Evolutionary conservation across 768 basidiomycete genomes (phyloP), one percentile per base, ranked within the genome.

Genomic region (Inosperma sp.): DNA sequence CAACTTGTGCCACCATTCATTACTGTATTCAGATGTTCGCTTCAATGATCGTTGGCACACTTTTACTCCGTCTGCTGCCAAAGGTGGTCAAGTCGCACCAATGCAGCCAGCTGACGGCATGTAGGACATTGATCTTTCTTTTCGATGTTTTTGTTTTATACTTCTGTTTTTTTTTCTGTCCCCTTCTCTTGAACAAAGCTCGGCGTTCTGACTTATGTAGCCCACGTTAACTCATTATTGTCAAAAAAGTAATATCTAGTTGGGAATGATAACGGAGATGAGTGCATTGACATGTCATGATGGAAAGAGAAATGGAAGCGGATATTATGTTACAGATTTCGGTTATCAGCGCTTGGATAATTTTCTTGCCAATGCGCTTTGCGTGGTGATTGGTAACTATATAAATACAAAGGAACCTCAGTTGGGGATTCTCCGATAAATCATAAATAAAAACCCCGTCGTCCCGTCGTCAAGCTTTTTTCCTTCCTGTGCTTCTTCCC

Each of bases 21-120:
- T 46, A 9, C 36, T n/a, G 6, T 27, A 55, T 30, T 0, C 57
- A 86, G 93, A 94, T 61, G 93, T 96, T 29, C 84, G 89, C 56
- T 95, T 92, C 80, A 96, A 95, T 65, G 90, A 93, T 62, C 83
- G 92, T 57, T 93, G 90, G 91, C 93, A 96, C 65, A 89, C 88
- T 1, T 96, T 95, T 68, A 80, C 92, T 3, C 86, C 88, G 1
- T 82, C 84, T 12, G 86, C 93, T 31, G 93, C 92, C 1, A 93
- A 91, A 66, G 93, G 93, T 31, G 87, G 87, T 3, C 85, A 86
- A 65, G 68, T 83, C 33, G 78, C 77, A 29, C 74, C 84, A 9
- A 80, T 87, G 69, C 82, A 81, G 59, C 68, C 82, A n/a, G n/a
- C n/a, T 13, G 86, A 89, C 12, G 65, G 50, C 13, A 51, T 51